phyloP scores from a whole-genome alignment of 2,329 filamentous ascomycete genomes.

The Penicillium sp. region DNA sequence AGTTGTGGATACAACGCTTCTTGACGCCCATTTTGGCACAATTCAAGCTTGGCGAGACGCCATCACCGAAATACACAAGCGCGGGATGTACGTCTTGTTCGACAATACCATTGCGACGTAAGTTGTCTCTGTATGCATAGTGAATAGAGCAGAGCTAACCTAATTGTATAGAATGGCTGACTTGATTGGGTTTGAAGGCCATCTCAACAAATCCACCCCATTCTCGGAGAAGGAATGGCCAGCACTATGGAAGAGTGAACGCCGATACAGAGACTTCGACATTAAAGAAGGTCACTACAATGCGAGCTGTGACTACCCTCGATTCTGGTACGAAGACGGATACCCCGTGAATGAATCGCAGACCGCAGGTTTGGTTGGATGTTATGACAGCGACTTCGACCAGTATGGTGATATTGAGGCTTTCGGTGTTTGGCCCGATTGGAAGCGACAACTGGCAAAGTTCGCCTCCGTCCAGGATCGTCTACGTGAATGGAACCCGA shows the following conservation, averaged over 20 bases:
- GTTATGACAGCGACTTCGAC: conserved; percentile 57
- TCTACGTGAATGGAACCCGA: conserved; percentile 54
- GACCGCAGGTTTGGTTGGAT: conserved; percentile 44
- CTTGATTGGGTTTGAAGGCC: conserved; percentile 55
- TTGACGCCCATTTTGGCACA: conserved; percentile 55
- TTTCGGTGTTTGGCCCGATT: conserved; percentile 56
- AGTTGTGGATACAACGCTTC: conserved; percentile 53
- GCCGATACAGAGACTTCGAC: conserved; percentile 52
- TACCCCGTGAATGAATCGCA: conserved; percentile 42
- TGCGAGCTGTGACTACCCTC: conserved; percentile 49
- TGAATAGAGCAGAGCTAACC: not conserved
- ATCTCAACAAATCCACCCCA: conserved; percentile 50
- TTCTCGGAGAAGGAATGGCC: conserved; percentile 50
- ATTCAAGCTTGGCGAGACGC: conserved; percentile 50
- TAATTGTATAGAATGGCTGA: conserved; percentile 42
- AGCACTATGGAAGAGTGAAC: conserved; percentile 47
- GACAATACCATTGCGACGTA: conserved; percentile 59
- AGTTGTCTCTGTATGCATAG: conserved; percentile 17
- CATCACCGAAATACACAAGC: conserved; percentile 51
- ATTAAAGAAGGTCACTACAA: conserved; percentile 45
- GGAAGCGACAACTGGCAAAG: conserved; percentile 55
- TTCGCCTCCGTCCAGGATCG: conserved; percentile 61
- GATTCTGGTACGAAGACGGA: conserved; percentile 54
- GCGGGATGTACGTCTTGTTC: conserved; percentile 57
- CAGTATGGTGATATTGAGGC: conserved; percentile 57